phyloP scores from a whole-genome alignment of 2,329 filamentous ascomycete genomes.

The Xylaria sp. region DNA sequence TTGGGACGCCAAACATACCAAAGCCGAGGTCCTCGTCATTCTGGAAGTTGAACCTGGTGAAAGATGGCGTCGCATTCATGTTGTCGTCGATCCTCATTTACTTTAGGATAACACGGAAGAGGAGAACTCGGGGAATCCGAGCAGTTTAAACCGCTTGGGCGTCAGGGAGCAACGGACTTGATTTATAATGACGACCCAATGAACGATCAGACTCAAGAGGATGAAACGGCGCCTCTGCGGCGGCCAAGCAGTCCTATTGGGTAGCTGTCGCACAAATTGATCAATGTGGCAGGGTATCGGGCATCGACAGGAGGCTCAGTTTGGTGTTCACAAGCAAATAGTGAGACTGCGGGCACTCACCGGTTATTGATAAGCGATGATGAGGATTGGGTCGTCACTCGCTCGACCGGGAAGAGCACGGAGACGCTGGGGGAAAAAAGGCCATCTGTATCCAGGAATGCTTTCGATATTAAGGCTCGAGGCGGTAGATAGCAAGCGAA shows the following conservation, averaged over 20 bases:
- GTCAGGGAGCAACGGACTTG: not conserved
- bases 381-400: conserved; percentile 25
- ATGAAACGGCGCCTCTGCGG: conserved; percentile 23
- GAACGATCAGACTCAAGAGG: not conserved
- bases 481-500: conserved; percentile 25
- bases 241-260: conserved; percentile 18
- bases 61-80: conserved; percentile 44
- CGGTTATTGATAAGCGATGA: conserved; percentile 26
- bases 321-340: conserved; percentile 20
- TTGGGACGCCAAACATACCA: conserved; percentile 40
- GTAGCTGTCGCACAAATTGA: conserved; percentile 23
- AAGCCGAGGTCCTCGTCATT: conserved; percentile 40
- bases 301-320: conserved; percentile 26
- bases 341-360: conserved; percentile 17
- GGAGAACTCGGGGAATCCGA: conserved; percentile 9
- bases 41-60: conserved; percentile 41
- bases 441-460: conserved; percentile 14
- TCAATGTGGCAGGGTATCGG: conserved; percentile 24
- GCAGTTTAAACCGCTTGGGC: not conserved
- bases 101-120: conserved; percentile 5
- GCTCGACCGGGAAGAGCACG: conserved; percentile 24
- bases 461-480: conserved; percentile 19
- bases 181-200: conserved; percentile 16
- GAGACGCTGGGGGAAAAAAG: conserved; percentile 22
- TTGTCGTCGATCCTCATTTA: conserved; percentile 20